These are phyloP conservation scores for Auricularia sp. DNA, from an alignment of 768 basidiomycete genomes.

Conservation along the genomic window DNA sequence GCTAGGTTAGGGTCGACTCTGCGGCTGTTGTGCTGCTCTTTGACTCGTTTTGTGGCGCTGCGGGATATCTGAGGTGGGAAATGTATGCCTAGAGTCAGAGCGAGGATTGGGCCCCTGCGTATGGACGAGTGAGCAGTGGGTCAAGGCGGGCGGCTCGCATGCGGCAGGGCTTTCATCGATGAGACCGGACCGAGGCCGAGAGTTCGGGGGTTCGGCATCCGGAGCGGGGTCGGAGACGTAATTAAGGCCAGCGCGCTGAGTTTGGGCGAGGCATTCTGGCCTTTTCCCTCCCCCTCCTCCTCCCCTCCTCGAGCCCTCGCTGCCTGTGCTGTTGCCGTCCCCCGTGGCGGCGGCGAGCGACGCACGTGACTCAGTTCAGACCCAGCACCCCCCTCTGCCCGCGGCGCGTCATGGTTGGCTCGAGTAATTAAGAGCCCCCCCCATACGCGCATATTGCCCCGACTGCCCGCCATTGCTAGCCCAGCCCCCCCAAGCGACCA, in stretches of 20 bases:
- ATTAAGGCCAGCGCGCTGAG: not conserved
- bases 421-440: constrained; percentile 22
- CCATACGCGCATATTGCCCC: constrained; percentile 11
- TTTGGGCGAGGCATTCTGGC: not conserved
- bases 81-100: too few species aligned
- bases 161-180: not conserved
- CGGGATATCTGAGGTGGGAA: too few species aligned
- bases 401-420: constrained; percentile 26
- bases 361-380: not conserved
- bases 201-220: not conserved
- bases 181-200: not conserved
- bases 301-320: not conserved
- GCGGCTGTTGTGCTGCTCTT: too few species aligned
- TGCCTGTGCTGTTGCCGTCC: not conserved
- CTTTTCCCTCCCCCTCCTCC: too few species aligned
- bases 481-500: constrained; percentile 12
- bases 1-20: too few species aligned
- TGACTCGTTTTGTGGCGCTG: too few species aligned
- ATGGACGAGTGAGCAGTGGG: too few species aligned
- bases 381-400: constrained; percentile 3
- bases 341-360: not conserved
- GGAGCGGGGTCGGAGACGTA: not conserved
- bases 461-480: constrained; percentile 10
- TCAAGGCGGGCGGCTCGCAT: too few species aligned
- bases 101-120: too few species aligned